Evolutionary conservation across 345 rosid species (phyloP).

Genomic region (Alliaria petiolata): DNA sequence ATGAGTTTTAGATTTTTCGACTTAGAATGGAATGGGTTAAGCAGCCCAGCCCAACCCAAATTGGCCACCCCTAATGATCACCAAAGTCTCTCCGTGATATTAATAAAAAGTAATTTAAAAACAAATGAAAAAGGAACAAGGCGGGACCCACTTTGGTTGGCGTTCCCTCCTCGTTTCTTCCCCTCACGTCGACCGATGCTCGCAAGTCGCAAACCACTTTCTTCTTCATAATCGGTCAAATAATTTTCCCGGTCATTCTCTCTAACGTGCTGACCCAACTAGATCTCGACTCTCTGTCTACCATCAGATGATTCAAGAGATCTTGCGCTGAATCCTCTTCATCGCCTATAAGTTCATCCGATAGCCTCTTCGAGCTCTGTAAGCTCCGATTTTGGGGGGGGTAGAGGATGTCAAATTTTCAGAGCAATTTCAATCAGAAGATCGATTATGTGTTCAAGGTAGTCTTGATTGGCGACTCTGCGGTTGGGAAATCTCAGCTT

Average conservation of each 20-base stretch:
- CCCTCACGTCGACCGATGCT: conserved; percentile 17
- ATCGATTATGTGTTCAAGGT: conserved; percentile 67
- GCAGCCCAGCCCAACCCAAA: too few species aligned
- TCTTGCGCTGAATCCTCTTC: background rate
- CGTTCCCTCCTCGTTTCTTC: conserved; percentile 13
- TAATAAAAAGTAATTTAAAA: background rate
- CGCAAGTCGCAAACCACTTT: background rate
- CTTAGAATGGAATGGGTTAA: too few species aligned
- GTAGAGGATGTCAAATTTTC: conserved; percentile 38
- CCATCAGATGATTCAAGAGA: background rate
- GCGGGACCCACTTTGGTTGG: conserved; percentile 12
- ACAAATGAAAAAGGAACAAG: background rate
- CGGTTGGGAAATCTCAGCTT: conserved; percentile 74
- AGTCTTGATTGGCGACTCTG: conserved; percentile 66
- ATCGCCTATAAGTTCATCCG: too few species aligned
- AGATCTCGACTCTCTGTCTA: background rate
- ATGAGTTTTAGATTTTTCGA: too few species aligned
- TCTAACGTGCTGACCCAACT: conserved; percentile 1
- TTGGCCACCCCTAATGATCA: background rate
- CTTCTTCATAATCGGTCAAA: background rate
- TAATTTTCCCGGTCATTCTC: background rate
- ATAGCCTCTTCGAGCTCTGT: background rate
- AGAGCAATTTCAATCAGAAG: conserved; percentile 45
- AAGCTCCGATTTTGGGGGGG: background rate
- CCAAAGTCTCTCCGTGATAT: too few species aligned